Percentiles rank a stretch among this genome's conserved stretches.
Evolutionary conservation across 192 early-diverging fungal species (phyloP).

Genomic region (Chytriomyces confervae): DNA sequence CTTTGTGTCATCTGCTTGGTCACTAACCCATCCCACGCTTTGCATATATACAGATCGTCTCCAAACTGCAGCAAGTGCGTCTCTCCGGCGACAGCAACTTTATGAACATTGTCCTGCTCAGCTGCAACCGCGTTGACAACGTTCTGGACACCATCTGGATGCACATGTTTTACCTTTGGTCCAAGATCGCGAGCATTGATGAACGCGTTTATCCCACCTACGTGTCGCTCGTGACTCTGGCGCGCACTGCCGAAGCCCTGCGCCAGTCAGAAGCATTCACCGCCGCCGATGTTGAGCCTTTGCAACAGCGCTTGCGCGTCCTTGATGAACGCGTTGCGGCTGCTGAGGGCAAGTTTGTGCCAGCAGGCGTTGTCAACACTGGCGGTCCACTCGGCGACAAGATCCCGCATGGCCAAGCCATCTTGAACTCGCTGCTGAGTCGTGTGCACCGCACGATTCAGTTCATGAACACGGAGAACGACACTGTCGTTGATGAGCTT

Average conservation of each 20-base stretch:
- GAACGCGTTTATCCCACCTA: constrained; percentile 33
- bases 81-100: background rate
- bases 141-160: constrained; percentile 39
- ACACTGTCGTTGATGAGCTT: constrained; percentile 22
- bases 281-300: constrained; percentile 17
- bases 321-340: constrained; percentile 26
- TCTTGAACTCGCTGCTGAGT: constrained; percentile 22
- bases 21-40: background rate
- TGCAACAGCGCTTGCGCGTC: constrained; percentile 25
- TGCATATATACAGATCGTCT: background rate
- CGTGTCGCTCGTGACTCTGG: constrained; percentile 34
- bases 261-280: constrained; percentile 29
- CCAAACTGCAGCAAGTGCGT: background rate
- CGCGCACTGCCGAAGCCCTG: constrained; percentile 33
- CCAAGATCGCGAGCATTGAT: constrained; percentile 20
- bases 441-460: constrained; percentile 24
- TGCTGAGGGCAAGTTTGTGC: constrained; percentile 28
- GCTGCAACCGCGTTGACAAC: constrained; percentile 33
- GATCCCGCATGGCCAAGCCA: constrained; percentile 35
- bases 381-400: constrained; percentile 4
- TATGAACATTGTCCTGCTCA: background rate
- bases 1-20: too few relatives aligned
- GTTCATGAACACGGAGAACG: constrained; percentile 17
- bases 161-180: constrained; percentile 34
- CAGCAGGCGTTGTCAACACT: background rate